Base-by-base conservation (phyloP, 768 basidiomycete genomes). In the Xanthoconium stramineum region DNA sequence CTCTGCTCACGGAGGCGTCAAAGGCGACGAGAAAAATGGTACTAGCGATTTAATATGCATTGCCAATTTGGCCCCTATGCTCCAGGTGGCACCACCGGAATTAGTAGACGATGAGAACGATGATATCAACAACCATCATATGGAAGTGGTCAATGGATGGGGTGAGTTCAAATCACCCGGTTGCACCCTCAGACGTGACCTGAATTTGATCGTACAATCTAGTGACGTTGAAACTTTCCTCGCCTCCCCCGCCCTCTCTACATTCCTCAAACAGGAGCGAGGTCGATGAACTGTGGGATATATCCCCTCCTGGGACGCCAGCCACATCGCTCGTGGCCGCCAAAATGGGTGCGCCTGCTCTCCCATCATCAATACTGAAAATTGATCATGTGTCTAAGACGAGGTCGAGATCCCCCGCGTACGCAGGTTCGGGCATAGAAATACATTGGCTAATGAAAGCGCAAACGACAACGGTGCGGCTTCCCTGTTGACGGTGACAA, bases 131-230 rank as follows among this genome's bases (percentile, higher is more conserved):
- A 65, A 63, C 35, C 75, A 77, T 48, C 80, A 82, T 65, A 79
- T 89, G 75, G 71, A 77, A 10, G 62, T 87, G 35, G 79, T 88
- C 1, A 77, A 82, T 67, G 88, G 86, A 30, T 86, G 86, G 85
- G 67, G 88, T 88, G 63, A 43, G 80, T 77, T 42, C 46, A 57
- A 36, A 50, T 56, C 15, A 17, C 45, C 37, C 47, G 55, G 5
- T 30, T 49, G 45, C 7, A 42, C 56, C 33, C 4, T 32, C 33
- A 20, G 5, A 32, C 12, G 17, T 46, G 29, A 38, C 30, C 52
- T 63, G 28, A 68, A 17, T 53, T 58, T 6, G 30, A 47, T 47
- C 35, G 33, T 28, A 24, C 37, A 15, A 39, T 47, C 46, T 42
- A 72, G 72, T 55, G 13, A 62, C 57, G 62, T 70, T 46, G 77